Percentiles rank a stretch among this genome's conserved stretches.
Evolutionary conservation across 1,284 basidiomycete genomes (phyloP).

Genomic region (Thelephora terrestris): DNA sequence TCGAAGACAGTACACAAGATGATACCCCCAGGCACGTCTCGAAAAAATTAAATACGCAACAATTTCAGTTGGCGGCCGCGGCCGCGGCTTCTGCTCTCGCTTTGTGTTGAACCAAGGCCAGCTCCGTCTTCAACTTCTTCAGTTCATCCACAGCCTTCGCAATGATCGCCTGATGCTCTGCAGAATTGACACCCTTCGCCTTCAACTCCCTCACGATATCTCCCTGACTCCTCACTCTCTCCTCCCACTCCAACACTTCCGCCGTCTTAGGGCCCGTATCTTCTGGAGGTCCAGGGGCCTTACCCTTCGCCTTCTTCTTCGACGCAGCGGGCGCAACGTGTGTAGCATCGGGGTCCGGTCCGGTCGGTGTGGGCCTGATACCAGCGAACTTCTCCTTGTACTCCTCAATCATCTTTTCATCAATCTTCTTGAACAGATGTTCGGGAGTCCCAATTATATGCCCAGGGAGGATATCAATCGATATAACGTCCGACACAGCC

Average conservation of each 20-base stretch:
- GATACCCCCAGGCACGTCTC: too few relatives aligned
- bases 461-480: conserved; percentile 79
- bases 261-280: conserved; percentile 49
- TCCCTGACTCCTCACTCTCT: conserved; percentile 68
- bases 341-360: conserved; percentile 26
- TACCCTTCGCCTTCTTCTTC: conserved; percentile 40
- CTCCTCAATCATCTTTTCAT: conserved; percentile 79
- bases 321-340: conserved; percentile 32
- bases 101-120: conserved; percentile 32
- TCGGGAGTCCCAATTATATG: conserved; percentile 82
- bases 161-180: conserved; percentile 42
- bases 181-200: conserved; percentile 38
- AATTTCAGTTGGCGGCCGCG: too few relatives aligned
- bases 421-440: conserved; percentile 91
- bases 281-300: conserved; percentile 24
- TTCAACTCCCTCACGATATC: conserved; percentile 59
- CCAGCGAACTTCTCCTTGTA: conserved; percentile 73
- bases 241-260: conserved; percentile 42
- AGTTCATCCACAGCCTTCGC: conserved; percentile 36
- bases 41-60: too few relatives aligned
- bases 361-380: conserved; percentile 24
- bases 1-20: too few relatives aligned
- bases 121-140: conserved; percentile 52
- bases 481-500: conserved; percentile 54
- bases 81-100: background rate